Evolutionary conservation across 140 eudicot species (phyloP).

Genomic region (Stevia rebaudiana): DNA sequence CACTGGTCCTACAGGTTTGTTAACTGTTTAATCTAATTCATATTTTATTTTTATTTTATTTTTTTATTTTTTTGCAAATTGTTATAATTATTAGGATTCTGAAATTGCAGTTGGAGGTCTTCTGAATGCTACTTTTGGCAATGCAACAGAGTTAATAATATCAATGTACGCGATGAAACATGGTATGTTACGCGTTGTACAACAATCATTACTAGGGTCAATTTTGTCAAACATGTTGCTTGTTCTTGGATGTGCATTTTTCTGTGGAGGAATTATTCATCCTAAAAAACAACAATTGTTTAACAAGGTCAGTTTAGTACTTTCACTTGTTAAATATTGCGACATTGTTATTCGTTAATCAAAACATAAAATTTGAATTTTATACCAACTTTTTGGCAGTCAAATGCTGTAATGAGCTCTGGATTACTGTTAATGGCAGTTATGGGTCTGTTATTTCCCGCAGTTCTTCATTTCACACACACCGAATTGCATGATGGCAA

Average conservation of each 20-base stretch:
- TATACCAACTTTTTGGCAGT: slow-evolving; percentile 29
- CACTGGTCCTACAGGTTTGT: slow-evolving; percentile 85
- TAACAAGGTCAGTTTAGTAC: slow-evolving; percentile 48
- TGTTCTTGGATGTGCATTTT: slow-evolving; percentile 85
- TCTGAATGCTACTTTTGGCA: slow-evolving; percentile 83
- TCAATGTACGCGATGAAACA: slow-evolving; percentile 66
- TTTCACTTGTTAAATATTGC: neutral
- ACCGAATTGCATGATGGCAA: slow-evolving; percentile 61
- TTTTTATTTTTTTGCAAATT: no score
- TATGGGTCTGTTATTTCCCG: slow-evolving; percentile 62
- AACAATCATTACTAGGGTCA: slow-evolving; percentile 79
- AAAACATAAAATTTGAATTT: neutral
- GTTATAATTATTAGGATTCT: neutral
- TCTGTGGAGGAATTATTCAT: slow-evolving; percentile 71
- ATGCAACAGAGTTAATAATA: slow-evolving; percentile 81
- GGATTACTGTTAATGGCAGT: slow-evolving; percentile 76
- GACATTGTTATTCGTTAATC: neutral
- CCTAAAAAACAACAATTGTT: slow-evolving; percentile 56
- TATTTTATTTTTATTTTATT: neutral
- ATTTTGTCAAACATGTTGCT: slow-evolving; percentile 78
- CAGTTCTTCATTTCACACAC: slow-evolving; percentile 60
- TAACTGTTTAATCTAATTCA: neutral
- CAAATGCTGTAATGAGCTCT: slow-evolving; percentile 53
- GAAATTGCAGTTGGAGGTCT: slow-evolving; percentile 80
- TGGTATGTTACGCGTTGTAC: slow-evolving; percentile 69